Evolutionary conservation across 805 yeast genomes (phyloP).

Genomic region (Saccharomycopsis sp.): DNA sequence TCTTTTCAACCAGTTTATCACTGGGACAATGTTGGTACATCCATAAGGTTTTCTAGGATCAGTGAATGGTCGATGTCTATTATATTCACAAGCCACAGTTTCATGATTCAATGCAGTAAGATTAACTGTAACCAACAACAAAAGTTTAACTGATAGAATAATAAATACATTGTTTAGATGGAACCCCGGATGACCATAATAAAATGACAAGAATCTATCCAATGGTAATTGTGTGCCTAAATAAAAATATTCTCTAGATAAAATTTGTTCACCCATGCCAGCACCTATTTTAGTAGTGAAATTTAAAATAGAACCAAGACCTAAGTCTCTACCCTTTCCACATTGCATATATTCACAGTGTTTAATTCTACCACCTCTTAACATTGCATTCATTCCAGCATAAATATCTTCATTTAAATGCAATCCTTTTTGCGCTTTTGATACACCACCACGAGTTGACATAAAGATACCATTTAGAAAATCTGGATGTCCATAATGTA

Average conservation of each 20-base stretch:
- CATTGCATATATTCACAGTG: conserved; percentile 81
- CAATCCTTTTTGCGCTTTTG: conserved; percentile 77
- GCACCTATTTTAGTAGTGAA: conserved; percentile 83
- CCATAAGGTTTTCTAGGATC: conserved; percentile 59
- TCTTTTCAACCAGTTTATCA: conserved; percentile 68
- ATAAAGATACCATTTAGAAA: conserved; percentile 67
- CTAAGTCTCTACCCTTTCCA: conserved; percentile 82
- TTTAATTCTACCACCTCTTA: conserved; percentile 77
- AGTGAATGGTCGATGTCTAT: conserved; percentile 50
- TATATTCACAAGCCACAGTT: conserved; percentile 53
- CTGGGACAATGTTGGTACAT: conserved; percentile 64
- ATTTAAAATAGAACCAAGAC: conserved; percentile 75
- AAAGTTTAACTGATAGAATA: conserved; percentile 59
- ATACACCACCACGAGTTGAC: conserved; percentile 83
- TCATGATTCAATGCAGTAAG: conserved; percentile 58
- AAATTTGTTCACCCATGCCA: conserved; percentile 86
- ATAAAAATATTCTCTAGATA: conserved; percentile 75
- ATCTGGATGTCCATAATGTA: conserved; percentile 86
- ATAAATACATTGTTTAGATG: conserved; percentile 74
- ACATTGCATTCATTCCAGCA: conserved; percentile 75
- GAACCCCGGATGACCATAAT: conserved; percentile 83
- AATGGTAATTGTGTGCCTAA: conserved; percentile 70
- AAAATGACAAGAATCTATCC: conserved; percentile 72
- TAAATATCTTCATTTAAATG: conserved; percentile 82
- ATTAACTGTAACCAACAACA: conserved; percentile 50